phyloP scores from a whole-genome alignment of 345 rosid species.

The Anacardium occidentale region DNA sequence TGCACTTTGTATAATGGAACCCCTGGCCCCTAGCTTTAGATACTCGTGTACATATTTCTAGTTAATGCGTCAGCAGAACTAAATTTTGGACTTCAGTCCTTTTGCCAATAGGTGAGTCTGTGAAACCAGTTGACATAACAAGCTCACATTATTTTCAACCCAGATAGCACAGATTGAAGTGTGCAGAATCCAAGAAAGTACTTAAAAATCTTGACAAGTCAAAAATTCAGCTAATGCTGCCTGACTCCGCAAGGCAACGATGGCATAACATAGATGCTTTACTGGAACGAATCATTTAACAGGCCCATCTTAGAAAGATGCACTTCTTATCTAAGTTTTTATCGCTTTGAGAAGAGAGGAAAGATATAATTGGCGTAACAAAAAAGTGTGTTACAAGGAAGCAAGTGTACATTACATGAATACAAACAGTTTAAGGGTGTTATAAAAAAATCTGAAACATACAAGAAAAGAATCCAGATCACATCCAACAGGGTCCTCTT shows the following conservation, averaged over 20 bases:
- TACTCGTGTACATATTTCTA: too few relatives aligned
- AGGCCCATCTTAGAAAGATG: too few relatives aligned
- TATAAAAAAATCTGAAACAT: not conserved
- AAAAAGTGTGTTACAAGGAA: conserved; percentile 4
- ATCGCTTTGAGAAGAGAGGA: not conserved
- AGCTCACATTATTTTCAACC: too few relatives aligned
- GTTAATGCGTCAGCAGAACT: too few relatives aligned
- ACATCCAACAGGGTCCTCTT: not conserved
- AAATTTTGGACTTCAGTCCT: too few relatives aligned
- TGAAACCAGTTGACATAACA: conserved; percentile 24
- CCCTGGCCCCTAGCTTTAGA: too few relatives aligned
- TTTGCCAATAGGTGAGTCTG: conserved; percentile 5
- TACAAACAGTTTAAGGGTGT: not conserved
- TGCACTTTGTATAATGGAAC: too few relatives aligned
- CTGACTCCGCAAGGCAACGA: not conserved
- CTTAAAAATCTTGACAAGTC: too few relatives aligned
- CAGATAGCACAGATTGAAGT: too few relatives aligned
- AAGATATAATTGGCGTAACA: not conserved
- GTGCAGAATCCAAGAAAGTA: too few relatives aligned
- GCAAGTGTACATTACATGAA: not conserved
- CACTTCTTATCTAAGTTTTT: not conserved
- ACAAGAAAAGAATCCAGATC: not conserved
- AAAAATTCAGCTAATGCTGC: not conserved
- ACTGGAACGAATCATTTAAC: too few relatives aligned
- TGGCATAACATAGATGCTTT: too few relatives aligned